Base-by-base conservation (phyloP, 495 filamentous ascomycete genomes). In the Lasiosphaeria ovina region DNA sequence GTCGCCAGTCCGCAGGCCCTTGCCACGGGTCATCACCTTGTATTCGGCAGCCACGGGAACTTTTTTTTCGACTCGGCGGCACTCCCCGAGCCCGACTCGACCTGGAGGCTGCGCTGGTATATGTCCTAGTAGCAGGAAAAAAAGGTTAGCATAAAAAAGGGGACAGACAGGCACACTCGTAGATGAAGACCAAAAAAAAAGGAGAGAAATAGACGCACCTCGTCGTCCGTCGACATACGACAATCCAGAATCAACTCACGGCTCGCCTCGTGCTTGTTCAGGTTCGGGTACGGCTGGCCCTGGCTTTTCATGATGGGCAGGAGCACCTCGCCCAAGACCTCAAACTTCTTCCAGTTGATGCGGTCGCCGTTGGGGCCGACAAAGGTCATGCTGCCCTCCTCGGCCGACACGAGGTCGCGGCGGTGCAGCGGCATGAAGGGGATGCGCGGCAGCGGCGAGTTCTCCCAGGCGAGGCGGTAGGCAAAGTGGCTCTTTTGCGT, bases 341-440 rank as follows among this genome's bases (percentile, higher is more conserved):
- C 92, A 65, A 98, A 98, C 68, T 98, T 98, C 77, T 89, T 92
- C 94, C 94, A 98, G 69, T 97, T 98, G 68, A 98, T 91, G 45
- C 89, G 81, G 59, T 89, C 86, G 16, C 78, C 81, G 59, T 88
- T 85, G 31, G 88, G 83, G 24, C 86, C 87, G 9, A 97, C 78
- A 69, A 95, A 93, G 11, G 94, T 98, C 61, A 82, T 81, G 72
- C 94, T 97, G 31, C 94, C 94, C 74, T 95, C 90, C 69, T 96
- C 91, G 4, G 94, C 94, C 17, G 89, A 88, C 6, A 96, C 91
- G 35, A 98, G 78, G 74, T 98, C 94, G 40, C 92, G 83, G 32
- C 89, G 83, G 69, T 93, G 92, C 51, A 98, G 78, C n/a, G 95
- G 93, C 50, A 97, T 83, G 71, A 96, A 98, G 9, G 94, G 95